Evolutionary conservation across 2,329 filamentous ascomycete species (phyloP), one percentile per base, ranked within the genome.

Genomic region (Aspergillus sp.): DNA sequence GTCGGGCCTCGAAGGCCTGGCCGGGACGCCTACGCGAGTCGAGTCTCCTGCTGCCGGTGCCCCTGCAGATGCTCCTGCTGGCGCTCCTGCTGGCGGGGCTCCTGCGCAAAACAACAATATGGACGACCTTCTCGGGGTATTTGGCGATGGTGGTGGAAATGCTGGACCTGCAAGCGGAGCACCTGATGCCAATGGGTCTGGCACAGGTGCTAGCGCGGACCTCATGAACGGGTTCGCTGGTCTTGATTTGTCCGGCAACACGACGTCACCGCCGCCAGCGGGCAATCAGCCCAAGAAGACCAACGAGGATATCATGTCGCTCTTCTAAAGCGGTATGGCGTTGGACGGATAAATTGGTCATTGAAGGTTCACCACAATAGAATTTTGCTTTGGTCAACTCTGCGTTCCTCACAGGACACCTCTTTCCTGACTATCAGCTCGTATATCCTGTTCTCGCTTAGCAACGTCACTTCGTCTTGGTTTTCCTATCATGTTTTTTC

Each of bases 191-290:
- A 49, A 51, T 37, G 48, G 45, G 28, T n/a, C n/a, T n/a, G n/a
- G n/a, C n/a, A 38, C 42, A 26, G 46, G 47, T 28, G 52, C 51
- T 29, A 48, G 55, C 38, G 63, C 60, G 44, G 72, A 78, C 47
- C 69, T 95, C 69, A 69, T 80, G 67, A 86, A 86, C 52, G 88
- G 88, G 1, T 93, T 98, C 53, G 83, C 79, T 16, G 78, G 77
- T 4, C 68, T 98, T 64, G 79, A 85, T 61, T 67, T 98, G 52
- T 74, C 78, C 29, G 76, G 74, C 25, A 51, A 51, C 34, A 36
- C 39, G 33, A 45, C 44, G 16, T 39, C 50, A 29, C 41, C 57
- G 22, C 41, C 50, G 12, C 41, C 45, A 22, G 31, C 45, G 3
- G 30, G 41, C 8, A 46, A 42, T 24, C 49, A 53, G 31, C 41